A percentile compares a stretch with the other conserved stretches of the same genome.
Evolutionary conservation across 371 early-diverging fungal species (phyloP).

Genomic region (Mycotypha africana): DNA sequence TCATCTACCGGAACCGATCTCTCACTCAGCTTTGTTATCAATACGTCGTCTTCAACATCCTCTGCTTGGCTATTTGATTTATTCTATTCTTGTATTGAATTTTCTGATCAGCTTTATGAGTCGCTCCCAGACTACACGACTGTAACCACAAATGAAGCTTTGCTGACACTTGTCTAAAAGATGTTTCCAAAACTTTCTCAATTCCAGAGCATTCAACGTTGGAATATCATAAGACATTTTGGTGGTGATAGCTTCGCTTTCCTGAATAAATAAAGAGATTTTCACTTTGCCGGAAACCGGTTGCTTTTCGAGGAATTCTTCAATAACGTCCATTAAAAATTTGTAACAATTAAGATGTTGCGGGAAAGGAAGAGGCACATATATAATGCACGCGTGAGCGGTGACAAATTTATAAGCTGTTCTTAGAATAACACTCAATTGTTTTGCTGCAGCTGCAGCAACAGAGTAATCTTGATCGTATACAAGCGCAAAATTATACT

Average conservation of each 20-base stretch:
- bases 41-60: too few relatives aligned
- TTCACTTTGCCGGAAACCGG: too few relatives aligned
- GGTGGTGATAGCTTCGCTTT: too few relatives aligned
- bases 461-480: neutral
- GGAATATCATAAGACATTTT: neutral
- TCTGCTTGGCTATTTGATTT: too few relatives aligned
- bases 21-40: too few relatives aligned
- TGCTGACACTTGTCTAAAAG: neutral
- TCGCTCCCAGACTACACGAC: neutral
- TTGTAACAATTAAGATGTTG: too few relatives aligned
- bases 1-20: too few relatives aligned
- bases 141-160: neutral
- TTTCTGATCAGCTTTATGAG: constrained; percentile 1
- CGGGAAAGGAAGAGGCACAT: too few relatives aligned
- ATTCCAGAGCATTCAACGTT: neutral
- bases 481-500: neutral
- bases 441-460: neutral
- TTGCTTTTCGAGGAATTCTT: too few relatives aligned
- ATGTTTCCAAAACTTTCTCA: neutral
- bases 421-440: neutral
- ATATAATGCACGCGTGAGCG: too few relatives aligned
- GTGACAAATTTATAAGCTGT: neutral
- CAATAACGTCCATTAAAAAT: too few relatives aligned
- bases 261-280: too few relatives aligned
- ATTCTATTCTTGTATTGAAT: neutral